Evolutionary conservation across 495 filamentous ascomycete species (phyloP).

Genomic region (Neurospora sp.): DNA sequence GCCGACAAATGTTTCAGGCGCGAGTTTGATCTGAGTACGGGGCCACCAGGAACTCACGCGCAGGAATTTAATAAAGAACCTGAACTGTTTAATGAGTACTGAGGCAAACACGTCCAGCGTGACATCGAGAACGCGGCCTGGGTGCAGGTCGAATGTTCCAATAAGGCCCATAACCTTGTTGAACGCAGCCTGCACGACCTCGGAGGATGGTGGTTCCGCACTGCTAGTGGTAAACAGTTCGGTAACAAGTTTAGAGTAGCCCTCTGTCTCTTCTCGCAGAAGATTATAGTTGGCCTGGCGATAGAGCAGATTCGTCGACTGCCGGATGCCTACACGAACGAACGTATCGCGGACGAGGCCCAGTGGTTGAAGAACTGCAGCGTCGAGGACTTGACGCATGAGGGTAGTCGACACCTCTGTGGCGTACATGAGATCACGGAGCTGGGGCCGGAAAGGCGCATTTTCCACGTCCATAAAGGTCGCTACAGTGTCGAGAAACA

Average conservation of each 20-base stretch:
- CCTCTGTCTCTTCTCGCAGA: constrained; percentile 89
- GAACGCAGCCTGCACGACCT: constrained; percentile 40
- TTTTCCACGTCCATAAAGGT: constrained; percentile 64
- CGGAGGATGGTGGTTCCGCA: constrained; percentile 34
- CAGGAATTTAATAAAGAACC: constrained; percentile 88
- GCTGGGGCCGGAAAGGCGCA: constrained; percentile 23
- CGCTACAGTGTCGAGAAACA: constrained; percentile 76
- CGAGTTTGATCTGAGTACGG: constrained; percentile 37
- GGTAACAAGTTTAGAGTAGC: constrained; percentile 61
- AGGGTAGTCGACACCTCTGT: constrained; percentile 59
- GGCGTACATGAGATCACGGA: constrained; percentile 52
- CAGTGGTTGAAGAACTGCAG: constrained; percentile 57
- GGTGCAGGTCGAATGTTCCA: constrained; percentile 45
- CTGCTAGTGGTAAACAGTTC: constrained; percentile 53
- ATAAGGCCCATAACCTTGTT: constrained; percentile 61
- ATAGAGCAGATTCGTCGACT: constrained; percentile 85
- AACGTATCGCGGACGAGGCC: constrained; percentile 79
- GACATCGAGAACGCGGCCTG: constrained; percentile 88
- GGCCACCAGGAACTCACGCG: constrained; percentile 97
- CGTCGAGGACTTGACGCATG: constrained; percentile 79
- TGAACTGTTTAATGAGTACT: constrained; percentile 45
- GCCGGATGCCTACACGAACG: constrained; percentile 68
- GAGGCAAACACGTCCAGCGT: constrained; percentile 42
- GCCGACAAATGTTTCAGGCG: constrained; percentile 26
- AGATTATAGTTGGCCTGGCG: constrained; percentile 95